Conservation (phyloP, 2,329 filamentous ascomycete species). For the Aotearoamyces nothofagi region DNA sequence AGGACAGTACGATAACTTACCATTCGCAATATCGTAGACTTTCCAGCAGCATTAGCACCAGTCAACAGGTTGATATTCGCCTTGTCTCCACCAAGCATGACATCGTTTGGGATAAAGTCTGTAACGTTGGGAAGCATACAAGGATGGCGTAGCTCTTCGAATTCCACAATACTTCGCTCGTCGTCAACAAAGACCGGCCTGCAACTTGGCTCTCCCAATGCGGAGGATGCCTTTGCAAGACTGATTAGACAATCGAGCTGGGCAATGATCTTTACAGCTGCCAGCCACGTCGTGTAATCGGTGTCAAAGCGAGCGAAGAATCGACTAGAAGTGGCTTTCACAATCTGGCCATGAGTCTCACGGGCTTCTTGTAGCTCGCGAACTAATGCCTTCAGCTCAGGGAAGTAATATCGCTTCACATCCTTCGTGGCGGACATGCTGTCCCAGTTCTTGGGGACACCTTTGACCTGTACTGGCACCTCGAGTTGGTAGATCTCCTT, state of each 20-base stretch:
- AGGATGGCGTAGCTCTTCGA: constrained; percentile 82
- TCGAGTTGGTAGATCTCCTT: constrained; percentile 98
- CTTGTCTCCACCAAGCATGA: constrained; percentile 65
- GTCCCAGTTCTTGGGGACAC: constrained; percentile 71
- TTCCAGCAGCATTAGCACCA: constrained; percentile 92
- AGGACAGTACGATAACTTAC: constrained; percentile 28
- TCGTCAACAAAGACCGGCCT: constrained; percentile 77
- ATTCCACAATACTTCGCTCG: constrained; percentile 77
- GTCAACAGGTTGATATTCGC: constrained; percentile 85
- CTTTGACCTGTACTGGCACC: constrained; percentile 68
- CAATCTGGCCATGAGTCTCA: constrained; percentile 82
- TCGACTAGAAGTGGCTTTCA: constrained; percentile 68
- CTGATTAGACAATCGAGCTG: constrained; percentile 93
- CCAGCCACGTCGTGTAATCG: constrained; percentile 73
- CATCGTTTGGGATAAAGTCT: constrained; percentile 94
- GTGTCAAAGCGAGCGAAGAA: constrained; percentile 83
- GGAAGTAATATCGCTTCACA: constrained; percentile 89
- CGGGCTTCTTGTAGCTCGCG: constrained; percentile 85
- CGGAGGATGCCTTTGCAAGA: constrained; percentile 73
- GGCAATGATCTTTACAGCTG: constrained; percentile 76
- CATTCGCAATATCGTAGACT: constrained; percentile 93
- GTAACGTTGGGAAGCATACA: constrained; percentile 82
- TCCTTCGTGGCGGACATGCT: constrained; percentile 91
- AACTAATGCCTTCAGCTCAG: constrained; percentile 67
- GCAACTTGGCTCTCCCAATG: constrained; percentile 75